A percentile compares a stretch with the other conserved stretches of the same genome.
Conservation (phyloP, 2,329 filamentous ascomycete genomes). For the Colletotrichum echinochloae region DNA sequence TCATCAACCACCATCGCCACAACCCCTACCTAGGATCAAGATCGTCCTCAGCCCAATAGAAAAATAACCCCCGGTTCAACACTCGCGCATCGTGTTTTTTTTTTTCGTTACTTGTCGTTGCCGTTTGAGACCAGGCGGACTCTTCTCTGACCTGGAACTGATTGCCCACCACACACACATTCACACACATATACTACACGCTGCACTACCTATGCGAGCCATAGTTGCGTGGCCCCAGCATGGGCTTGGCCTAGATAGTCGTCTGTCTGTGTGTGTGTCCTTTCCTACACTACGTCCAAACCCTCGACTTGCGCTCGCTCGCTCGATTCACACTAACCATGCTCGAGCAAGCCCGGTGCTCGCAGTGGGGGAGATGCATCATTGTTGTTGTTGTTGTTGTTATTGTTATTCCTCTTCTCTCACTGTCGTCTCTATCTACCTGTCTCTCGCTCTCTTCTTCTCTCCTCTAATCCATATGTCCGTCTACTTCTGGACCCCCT, state of each 20-base stretch:
- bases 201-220: too few species aligned
- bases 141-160: neutral
- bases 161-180: too few species aligned
- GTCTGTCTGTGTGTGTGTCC: conserved; percentile 18
- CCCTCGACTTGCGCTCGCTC: neutral
- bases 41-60: conserved; percentile 19
- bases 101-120: neutral
- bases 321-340: conserved; percentile 1
- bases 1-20: neutral
- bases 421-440: too few species aligned
- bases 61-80: neutral
- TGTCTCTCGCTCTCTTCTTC: too few species aligned
- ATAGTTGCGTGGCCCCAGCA: neutral
- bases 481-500: conserved; percentile 41
- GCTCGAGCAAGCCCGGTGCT: neutral
- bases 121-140: conserved; percentile 29
- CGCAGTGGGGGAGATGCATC: conserved; percentile 16
- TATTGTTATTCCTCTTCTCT: too few species aligned
- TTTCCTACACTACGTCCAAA: conserved; percentile 6
- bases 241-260: neutral
- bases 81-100: conserved; percentile 14
- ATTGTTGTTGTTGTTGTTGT: neutral
- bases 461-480: conserved; percentile 16
- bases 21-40: neutral
- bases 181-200: too few species aligned